A percentile compares a stretch with the other conserved stretches of the same genome.
phyloP scores from a whole-genome alignment of 2,329 filamentous ascomycete species.

The Fusarium sp. region DNA sequence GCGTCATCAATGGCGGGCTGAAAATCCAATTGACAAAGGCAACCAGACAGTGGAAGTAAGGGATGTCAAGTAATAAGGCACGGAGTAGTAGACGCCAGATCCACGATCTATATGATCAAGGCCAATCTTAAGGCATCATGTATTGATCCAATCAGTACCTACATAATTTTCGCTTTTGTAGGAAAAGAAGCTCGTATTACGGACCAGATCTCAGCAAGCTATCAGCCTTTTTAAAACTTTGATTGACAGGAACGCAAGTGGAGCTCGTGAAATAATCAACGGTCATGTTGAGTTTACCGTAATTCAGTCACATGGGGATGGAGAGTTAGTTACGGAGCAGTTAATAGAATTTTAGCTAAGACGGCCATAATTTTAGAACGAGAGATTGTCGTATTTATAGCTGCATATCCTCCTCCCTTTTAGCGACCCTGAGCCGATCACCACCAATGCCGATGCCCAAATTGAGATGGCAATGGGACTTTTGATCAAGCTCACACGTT shows the following conservation, averaged over 20 bases:
- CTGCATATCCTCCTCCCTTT: constrained; percentile 27
- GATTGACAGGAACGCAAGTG: background rate
- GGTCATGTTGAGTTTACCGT: background rate
- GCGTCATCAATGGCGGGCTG: background rate
- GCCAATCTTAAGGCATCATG: background rate
- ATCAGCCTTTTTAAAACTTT: background rate
- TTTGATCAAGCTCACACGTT: background rate
- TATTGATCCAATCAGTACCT: background rate
- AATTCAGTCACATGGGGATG: constrained; percentile 14
- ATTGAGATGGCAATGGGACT: constrained; percentile 1
- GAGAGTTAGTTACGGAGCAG: background rate
- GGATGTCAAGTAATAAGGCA: constrained; percentile 6
- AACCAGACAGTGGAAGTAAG: constrained; percentile 3
- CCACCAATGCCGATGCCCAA: constrained; percentile 21
- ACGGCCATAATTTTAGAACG: constrained; percentile 20
- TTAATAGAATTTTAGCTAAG: constrained; percentile 9
- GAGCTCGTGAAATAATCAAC: constrained; percentile 9
- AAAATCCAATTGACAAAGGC: background rate
- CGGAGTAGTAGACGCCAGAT: background rate
- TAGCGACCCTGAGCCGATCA: constrained; percentile 20
- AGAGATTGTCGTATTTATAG: constrained; percentile 27
- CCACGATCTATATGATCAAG: constrained; percentile 1
- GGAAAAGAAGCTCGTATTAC: background rate
- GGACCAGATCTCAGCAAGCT: background rate
- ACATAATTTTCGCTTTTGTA: constrained; percentile 14